Conservation (phyloP, 305 asterid genomes). For the Fraxinus angustifolia region DNA sequence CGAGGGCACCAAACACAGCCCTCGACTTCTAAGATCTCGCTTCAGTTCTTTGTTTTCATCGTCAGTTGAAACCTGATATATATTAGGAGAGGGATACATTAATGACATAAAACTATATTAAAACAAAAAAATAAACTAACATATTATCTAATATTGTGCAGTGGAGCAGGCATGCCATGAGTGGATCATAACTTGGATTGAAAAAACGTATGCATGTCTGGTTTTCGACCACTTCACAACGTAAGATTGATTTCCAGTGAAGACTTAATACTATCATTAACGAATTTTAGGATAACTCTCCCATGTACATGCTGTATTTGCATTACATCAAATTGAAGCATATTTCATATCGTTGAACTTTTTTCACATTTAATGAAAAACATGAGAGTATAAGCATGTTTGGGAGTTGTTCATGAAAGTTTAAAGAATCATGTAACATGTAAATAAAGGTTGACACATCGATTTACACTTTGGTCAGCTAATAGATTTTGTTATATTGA, state of each 20-base stretch:
- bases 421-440: too few relatives aligned
- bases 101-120: not conserved
- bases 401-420: not conserved
- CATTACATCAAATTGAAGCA: not conserved
- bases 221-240: not conserved
- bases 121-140: not conserved
- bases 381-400: not conserved
- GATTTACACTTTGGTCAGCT: too few relatives aligned
- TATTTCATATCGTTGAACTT: not conserved
- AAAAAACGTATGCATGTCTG: not conserved
- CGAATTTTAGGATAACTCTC: not conserved
- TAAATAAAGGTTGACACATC: too few relatives aligned
- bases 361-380: not conserved
- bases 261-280: not conserved
- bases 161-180: not conserved
- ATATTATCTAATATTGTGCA: not conserved
- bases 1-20: constrained; percentile 77
- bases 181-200: not conserved
- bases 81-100: not conserved
- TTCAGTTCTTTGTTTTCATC: constrained; percentile 43
- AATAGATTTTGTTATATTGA: too few relatives aligned
- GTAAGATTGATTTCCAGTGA: not conserved
- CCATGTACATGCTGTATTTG: not conserved
- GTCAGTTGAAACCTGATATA: constrained; percentile 23
- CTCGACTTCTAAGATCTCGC: constrained; percentile 66